Evolutionary conservation across 768 basidiomycete species (phyloP), one percentile per base, ranked within the genome.

Genomic region (Mrakia frigida): DNA sequence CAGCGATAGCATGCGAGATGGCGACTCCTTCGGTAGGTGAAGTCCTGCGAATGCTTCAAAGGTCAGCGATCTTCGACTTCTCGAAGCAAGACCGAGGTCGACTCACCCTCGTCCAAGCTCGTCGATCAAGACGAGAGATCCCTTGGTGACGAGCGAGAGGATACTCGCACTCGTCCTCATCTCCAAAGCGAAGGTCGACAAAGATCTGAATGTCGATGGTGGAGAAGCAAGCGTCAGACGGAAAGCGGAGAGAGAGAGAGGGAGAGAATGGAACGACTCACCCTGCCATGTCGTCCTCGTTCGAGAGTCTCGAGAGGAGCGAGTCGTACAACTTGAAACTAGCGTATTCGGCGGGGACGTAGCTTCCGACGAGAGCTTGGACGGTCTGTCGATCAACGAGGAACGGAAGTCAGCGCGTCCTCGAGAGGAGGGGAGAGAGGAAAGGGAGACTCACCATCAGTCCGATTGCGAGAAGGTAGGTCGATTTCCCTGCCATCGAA

Each of bases 151-250:
- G 21, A 96, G 85, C 0, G 93, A 91, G 65, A 96, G 84, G 73
- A 98, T 94, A 92, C 94, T 94, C 0, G 93, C 91, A 35, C 90
- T 90, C 3, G 92, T 89, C 1, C 91, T 89, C 93, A 99, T 98
- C 84, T 99, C 96, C 79, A 88, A 90, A 1, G 94, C 93, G 84
- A 99, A 99, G 0, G 97, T 98, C 79, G 94, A 97, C 35, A 98
- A 83, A 61, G 87, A 91, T 81, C 89, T 91, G 56, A 3, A 21
- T 35, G 33, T 23, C 33, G 43, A 50, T n/a, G 25, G n/a, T 10
- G 16, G 52, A 59, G 37, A 14, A 28, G 33, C 37, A 18, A 90
- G 98, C 94, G 60, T 46, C 46, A 23, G n/a, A 28, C 9, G 37
- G 46, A n/a, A 21, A 37, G 14, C 63, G 31, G 23, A n/a, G 31